These are phyloP conservation scores for Kluyveromyces sp. DNA, from an alignment of 1,139 yeast genomes.

Conservation along the genomic window DNA sequence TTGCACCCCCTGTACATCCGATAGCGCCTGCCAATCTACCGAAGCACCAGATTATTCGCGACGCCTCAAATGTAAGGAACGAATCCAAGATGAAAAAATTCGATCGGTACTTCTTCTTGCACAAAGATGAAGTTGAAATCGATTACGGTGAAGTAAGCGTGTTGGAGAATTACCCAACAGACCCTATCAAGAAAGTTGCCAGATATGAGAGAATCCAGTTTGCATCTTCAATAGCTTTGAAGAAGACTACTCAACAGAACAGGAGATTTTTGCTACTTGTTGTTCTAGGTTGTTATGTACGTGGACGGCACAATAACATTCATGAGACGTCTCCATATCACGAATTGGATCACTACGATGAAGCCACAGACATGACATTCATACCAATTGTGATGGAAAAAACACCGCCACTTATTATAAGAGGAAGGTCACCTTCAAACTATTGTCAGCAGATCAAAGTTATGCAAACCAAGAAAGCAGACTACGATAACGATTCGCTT, in stretches of 20 bases:
- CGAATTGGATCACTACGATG: constrained; percentile 11
- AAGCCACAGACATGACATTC: constrained; percentile 14
- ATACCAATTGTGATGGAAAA: constrained; percentile 37
- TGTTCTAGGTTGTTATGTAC: constrained; percentile 48
- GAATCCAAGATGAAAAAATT: constrained; percentile 45
- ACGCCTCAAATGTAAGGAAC: constrained; percentile 55
- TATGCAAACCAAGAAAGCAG: constrained; percentile 8
- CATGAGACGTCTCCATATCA: neutral
- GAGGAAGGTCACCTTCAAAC: constrained; percentile 66
- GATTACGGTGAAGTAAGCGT: constrained; percentile 25
- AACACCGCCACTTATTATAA: constrained; percentile 57
- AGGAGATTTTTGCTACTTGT: constrained; percentile 50
- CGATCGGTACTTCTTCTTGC: constrained; percentile 46
- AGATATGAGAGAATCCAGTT: constrained; percentile 65
- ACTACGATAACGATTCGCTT: neutral
- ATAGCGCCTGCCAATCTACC: constrained; percentile 56
- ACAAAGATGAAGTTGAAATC: constrained; percentile 26
- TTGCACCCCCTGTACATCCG: constrained; percentile 52
- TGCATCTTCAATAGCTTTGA: constrained; percentile 52
- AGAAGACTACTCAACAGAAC: constrained; percentile 40
- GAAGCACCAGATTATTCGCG: constrained; percentile 47
- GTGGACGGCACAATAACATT: constrained; percentile 32
- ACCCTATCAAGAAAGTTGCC: constrained; percentile 52
- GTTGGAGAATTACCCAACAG: constrained; percentile 38
- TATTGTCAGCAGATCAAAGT: constrained; percentile 31